phyloP scores from a whole-genome alignment of 164 flowering plant species.

The Macadamia integrifolia region DNA sequence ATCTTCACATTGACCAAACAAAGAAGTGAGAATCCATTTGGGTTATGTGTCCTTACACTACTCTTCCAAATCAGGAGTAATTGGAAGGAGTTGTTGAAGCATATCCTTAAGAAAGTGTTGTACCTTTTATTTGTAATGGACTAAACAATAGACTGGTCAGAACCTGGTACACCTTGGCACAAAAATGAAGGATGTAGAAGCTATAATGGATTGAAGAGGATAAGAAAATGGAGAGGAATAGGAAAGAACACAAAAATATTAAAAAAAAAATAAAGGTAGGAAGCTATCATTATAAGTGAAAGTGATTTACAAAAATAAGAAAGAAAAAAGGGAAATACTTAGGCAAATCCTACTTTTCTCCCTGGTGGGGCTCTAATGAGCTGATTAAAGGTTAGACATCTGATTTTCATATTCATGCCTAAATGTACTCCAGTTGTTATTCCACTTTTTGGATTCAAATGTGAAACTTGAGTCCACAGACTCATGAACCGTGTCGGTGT shows the following conservation, averaged over 20 bases:
- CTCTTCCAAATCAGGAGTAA: not conserved
- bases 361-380: not conserved
- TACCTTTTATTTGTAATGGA: no score
- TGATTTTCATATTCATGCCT: no score
- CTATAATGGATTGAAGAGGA: constrained; percentile 5
- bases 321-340: no score
- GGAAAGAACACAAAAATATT: not conserved
- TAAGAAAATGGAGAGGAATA: not conserved
- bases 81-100: not conserved
- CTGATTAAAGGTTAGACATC: not conserved
- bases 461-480: not conserved
- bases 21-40: not conserved
- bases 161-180: constrained; percentile 6
- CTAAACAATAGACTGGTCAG: no score
- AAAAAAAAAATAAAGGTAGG: not conserved
- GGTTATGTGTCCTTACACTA: constrained; percentile 1
- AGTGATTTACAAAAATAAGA: not conserved
- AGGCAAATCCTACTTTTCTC: not conserved
- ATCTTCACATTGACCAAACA: not conserved
- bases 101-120: no score
- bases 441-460: not conserved
- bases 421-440: not conserved
- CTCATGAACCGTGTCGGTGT: not conserved
- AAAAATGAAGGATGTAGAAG: constrained; percentile 11
- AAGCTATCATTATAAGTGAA: not conserved